phyloP scores from a whole-genome alignment of 2,329 filamentous ascomycete species.

The Cladosporium sp. region DNA sequence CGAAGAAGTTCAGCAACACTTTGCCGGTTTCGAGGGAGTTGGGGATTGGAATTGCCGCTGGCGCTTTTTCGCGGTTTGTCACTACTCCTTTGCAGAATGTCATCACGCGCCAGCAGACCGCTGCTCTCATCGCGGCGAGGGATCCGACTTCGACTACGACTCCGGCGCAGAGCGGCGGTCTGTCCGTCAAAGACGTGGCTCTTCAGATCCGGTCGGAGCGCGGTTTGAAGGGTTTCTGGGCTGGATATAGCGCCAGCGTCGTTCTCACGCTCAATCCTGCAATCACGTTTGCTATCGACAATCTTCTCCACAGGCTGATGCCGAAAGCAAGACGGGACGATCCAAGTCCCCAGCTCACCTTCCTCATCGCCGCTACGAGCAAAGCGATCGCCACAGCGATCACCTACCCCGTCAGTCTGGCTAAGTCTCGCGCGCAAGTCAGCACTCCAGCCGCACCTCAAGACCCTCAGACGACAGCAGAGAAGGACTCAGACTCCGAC shows the following conservation, averaged over 20 bases:
- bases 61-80: slow-evolving; percentile 68
- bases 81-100: slow-evolving; percentile 81
- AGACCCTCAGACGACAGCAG: slow-evolving; percentile 28
- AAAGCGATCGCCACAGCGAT: slow-evolving; percentile 72
- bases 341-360: slow-evolving; percentile 53
- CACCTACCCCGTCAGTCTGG: slow-evolving; percentile 82
- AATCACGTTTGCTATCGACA: slow-evolving; percentile 80
- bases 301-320: slow-evolving; percentile 62
- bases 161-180: slow-evolving; percentile 24
- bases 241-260: slow-evolving; percentile 76
- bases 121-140: slow-evolving; percentile 47
- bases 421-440: slow-evolving; percentile 75
- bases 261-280: slow-evolving; percentile 81
- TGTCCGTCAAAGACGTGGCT: slow-evolving; percentile 54
- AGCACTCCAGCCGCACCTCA: slow-evolving; percentile 32
- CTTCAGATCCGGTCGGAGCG: slow-evolving; percentile 63
- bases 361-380: slow-evolving; percentile 68
- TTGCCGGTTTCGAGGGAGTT: slow-evolving; percentile 69
- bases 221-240: slow-evolving; percentile 76
- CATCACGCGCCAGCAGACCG: slow-evolving; percentile 75
- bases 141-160: slow-evolving; percentile 30
- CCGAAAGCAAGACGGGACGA: slow-evolving; percentile 49
- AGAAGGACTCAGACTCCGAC: slow-evolving; percentile 15
- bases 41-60: slow-evolving; percentile 67
- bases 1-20: slow-evolving; percentile 13